Evolutionary conservation across 129 eudicot species (phyloP), one percentile per base, ranked within the genome.

Genomic region (Artemisia argyi): DNA sequence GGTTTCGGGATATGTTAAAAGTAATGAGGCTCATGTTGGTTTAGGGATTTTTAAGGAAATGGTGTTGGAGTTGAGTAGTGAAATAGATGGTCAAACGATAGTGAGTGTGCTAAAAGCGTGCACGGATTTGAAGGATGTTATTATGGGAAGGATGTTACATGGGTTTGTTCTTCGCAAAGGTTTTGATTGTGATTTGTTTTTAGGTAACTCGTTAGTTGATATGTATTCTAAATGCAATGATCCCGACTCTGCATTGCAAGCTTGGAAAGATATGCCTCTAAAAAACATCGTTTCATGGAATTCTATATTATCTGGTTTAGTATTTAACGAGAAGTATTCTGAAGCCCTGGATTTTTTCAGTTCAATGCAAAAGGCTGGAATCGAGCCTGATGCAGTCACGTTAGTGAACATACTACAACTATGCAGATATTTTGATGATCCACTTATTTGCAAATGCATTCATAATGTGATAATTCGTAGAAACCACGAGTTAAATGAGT

Each of bases 241-340:
- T 71, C 54, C 69, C 7, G 80, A 78, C 61, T 82, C 93, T 44
- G 85, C 96, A 0, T 68, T 69, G 5, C 77, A 63, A 72, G 86
- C 73, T 6, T 90, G 86, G 77, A 59, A 46, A 16, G 89, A 84
- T 62, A 93, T 90, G 76, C 83, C 89, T 58, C 4, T 52, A 4
- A 93, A 57, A 81, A 93, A 93, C 74, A 67, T 24, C 0, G 83
- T 90, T 32, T 87, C 96, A 1, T 93, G 98, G 98, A 93, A 93
- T 68, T 84, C 98, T 26, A 58, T 90, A 15, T 84, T 93, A 55
- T 90, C 96, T 9, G 97, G 98, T 63, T 77, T 82, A 59, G 86
- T 85, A 46, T 81, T 69, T 56, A 87, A 90, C 49, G 82, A 68
- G 66, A 87, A 80, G 68, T 71, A 85, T 77, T 56, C 39, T 1